A percentile compares a stretch with the other conserved stretches of the same genome.
Evolutionary conservation across 1,284 basidiomycete species (phyloP).

Genomic region (Moniliella sp.): DNA sequence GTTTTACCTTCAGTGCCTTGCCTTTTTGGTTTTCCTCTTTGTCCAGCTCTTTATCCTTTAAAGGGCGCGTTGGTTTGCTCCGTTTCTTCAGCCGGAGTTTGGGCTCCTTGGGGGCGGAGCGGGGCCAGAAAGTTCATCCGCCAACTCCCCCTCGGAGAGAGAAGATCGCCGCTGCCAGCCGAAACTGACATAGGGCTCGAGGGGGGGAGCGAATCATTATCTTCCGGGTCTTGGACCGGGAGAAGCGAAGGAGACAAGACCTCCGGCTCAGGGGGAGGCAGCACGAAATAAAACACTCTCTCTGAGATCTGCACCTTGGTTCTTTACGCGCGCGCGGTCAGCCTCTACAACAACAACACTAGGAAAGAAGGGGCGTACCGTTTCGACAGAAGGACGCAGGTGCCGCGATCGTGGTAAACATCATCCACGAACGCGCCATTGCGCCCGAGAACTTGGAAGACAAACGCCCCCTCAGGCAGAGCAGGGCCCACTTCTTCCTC

Average conservation of each 20-base stretch:
- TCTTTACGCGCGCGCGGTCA: conserved; percentile 41
- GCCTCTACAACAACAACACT: no score
- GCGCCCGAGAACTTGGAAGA: conserved; percentile 69
- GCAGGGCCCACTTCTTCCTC: not conserved
- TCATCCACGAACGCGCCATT: conserved; percentile 97
- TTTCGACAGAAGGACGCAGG: conserved; percentile 44
- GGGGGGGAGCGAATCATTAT: not conserved
- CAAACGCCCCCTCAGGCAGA: conserved; percentile 48
- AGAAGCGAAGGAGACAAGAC: no score
- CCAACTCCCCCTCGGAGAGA: conserved; percentile 4
- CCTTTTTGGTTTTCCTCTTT: not conserved
- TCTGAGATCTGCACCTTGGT: conserved; percentile 97
- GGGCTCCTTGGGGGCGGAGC: conserved; percentile 11
- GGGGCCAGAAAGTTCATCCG: conserved; percentile 5
- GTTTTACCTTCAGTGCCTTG: not conserved
- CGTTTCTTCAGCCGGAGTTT: conserved; percentile 17
- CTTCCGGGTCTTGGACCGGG: no score
- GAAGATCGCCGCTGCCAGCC: conserved; percentile 6
- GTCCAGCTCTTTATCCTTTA: no score
- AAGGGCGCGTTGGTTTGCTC: not conserved
- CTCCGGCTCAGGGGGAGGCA: conserved; percentile 41
- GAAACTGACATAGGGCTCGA: no score
- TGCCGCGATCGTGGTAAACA: conserved; percentile 69
- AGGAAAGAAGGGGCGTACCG: conserved; percentile 1
- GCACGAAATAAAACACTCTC: conserved; percentile 83